Conservation (phyloP, 2,329 filamentous ascomycete species). For the Zymoseptoria brevis region DNA sequence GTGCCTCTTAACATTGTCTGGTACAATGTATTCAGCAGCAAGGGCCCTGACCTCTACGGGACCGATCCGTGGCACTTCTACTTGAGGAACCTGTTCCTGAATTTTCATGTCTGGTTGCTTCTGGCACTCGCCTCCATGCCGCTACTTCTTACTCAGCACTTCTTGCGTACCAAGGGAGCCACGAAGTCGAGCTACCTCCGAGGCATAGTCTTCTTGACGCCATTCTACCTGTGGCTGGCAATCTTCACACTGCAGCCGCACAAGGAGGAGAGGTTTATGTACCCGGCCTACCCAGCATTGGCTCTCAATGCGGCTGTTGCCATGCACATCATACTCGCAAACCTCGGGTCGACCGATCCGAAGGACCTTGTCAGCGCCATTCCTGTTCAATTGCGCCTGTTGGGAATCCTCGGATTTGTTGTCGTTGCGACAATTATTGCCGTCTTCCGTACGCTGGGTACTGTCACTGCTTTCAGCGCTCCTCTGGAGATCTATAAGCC, state of each 20-base stretch:
- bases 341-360: constrained; percentile 63
- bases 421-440: constrained; percentile 48
- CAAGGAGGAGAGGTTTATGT: constrained; percentile 99
- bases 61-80: constrained; percentile 98
- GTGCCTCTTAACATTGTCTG: constrained; percentile 89
- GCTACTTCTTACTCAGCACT: constrained; percentile 64
- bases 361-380: constrained; percentile 60
- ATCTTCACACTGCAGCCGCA: constrained; percentile 92
- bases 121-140: constrained; percentile 69
- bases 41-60: constrained; percentile 80
- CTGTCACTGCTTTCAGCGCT: constrained; percentile 75
- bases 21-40: constrained; percentile 87
- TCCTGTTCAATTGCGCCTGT: constrained; percentile 65
- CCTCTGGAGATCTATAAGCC: constrained; percentile 64
- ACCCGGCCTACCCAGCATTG: constrained; percentile 85
- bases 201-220: constrained; percentile 67
- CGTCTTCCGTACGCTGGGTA: constrained; percentile 63
- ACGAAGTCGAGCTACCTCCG: constrained; percentile 64
- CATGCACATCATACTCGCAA: constrained; percentile 69
- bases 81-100: constrained; percentile 78
- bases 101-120: constrained; percentile 92
- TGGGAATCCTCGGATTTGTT: constrained; percentile 51
- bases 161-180: constrained; percentile 52
- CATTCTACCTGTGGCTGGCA: constrained; percentile 88
- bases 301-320: constrained; percentile 81